A percentile compares a stretch with the other conserved stretches of the same genome.
Conservation (phyloP, 2,329 filamentous ascomycete genomes). For the Sporothrix humicola region DNA sequence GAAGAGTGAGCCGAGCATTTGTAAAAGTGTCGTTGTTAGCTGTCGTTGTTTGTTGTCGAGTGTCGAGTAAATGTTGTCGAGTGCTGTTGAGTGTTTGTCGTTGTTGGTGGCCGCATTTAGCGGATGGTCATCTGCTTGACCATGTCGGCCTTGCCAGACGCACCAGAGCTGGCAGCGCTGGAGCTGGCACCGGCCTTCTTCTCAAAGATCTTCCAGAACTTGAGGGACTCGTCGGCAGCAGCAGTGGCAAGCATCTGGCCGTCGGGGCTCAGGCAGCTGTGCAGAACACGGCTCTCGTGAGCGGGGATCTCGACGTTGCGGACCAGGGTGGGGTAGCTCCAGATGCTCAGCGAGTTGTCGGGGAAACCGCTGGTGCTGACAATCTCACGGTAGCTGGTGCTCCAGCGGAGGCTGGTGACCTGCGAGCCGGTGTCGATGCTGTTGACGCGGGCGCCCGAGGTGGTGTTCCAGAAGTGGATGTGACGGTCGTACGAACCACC, state of each 20-base stretch:
- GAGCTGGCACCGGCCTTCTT: slow-evolving; percentile 84
- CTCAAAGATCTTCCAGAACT: slow-evolving; percentile 99
- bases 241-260: slow-evolving; percentile 98
- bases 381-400: slow-evolving; percentile 95
- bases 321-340: slow-evolving; percentile 96
- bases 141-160: slow-evolving; percentile 80
- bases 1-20: slow-evolving; percentile 34
- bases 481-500: slow-evolving; percentile 96
- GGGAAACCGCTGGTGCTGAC: slow-evolving; percentile 97
- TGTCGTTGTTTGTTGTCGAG: slow-evolving; percentile 19
- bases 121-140: slow-evolving; percentile 95
- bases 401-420: slow-evolving; percentile 95
- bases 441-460: slow-evolving; percentile 95
- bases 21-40: slow-evolving; percentile 30
- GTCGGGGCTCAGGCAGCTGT: slow-evolving; percentile 95
- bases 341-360: slow-evolving; percentile 99
- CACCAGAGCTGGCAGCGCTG: slow-evolving; percentile 67
- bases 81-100: slow-evolving; percentile 25
- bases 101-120: slow-evolving; percentile 51
- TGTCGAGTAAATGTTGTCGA: neutral
- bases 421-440: slow-evolving; percentile 98
- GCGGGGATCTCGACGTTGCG: slow-evolving; percentile 98
- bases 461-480: slow-evolving; percentile 99
- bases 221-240: slow-evolving; percentile 93
- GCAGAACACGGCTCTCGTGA: slow-evolving; percentile 93